Base-by-base conservation (phyloP, 495 filamentous ascomycete genomes). In the Xylaria flabelliformis region DNA sequence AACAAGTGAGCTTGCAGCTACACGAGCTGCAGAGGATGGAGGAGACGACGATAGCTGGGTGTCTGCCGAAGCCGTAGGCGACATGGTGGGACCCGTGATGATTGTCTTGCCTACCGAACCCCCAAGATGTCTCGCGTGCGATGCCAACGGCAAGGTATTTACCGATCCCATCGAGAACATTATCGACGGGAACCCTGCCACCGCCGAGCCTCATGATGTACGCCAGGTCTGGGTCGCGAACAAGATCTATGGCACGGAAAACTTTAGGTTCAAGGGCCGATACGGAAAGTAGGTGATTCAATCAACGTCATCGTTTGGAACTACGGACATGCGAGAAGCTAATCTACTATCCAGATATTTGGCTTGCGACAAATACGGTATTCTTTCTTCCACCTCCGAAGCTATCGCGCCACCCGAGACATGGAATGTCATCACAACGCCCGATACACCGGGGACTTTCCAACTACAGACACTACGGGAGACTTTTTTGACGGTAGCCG, bases 221-320 rank as follows among this genome's bases (percentile, higher is more conserved):
- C 85, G 95, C 72, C 94, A 98, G 82, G 96, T 99, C 24, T 98
- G 94, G 94, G 88, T 98, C 67, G 95, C 93, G 66, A 97, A 92
- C 73, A 85, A 86, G 71, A 91, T 97, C 21, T 91, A 93, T 5
- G 96, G 96, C 4, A 93, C 90, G 12, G 94, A 97, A 71, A 80
- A 84, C 39, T 90, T 91, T 75, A 92, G 91, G 70, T 93, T 99
- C 79, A 97, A 97, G 82, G 91, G 92, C 0, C 90, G 93, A 80
- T 91, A 96, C 83, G 95, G 95, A 72, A 91, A 90, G 90, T 94
- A 82, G 68, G 88, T 85, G 34, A 36, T 46, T n/a, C 26, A 50
- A 36, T 34, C 64, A 64, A 26, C 39, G 51, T 15, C 4, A 24
- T 48, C 51, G 32, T 44, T 15, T 53, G 48, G 19, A 12, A 29